Percentiles rank a stretch among this genome's conserved stretches.
Evolutionary conservation across 805 yeast species (phyloP).

Genomic region (Yamadazyma paraphyllophila): DNA sequence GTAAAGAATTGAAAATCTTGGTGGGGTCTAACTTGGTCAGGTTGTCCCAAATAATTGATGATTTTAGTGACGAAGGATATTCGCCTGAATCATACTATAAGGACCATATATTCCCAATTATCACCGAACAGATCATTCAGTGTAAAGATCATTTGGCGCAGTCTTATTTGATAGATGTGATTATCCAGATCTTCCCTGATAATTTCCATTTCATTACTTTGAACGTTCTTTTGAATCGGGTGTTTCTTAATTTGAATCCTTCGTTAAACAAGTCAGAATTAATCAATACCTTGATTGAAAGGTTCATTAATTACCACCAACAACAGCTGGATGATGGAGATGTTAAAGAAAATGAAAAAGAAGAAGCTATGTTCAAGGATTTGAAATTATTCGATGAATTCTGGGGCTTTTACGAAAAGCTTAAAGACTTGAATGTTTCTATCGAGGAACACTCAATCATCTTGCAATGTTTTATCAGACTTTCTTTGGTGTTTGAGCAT

Average conservation of each 20-base stretch:
- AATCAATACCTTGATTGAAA: conserved; percentile 65
- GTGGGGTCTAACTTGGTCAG: conserved; percentile 93
- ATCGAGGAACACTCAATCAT: conserved; percentile 63
- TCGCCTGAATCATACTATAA: conserved; percentile 34
- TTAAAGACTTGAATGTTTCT: conserved; percentile 58
- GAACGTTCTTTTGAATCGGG: conserved; percentile 55
- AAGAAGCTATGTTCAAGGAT: conserved; percentile 7
- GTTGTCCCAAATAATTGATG: conserved; percentile 78
- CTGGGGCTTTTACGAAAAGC: conserved; percentile 59
- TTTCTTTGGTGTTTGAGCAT: conserved; percentile 68
- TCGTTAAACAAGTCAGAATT: conserved; percentile 66
- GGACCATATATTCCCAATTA: conserved; percentile 65
- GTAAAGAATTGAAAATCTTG: conserved; percentile 84
- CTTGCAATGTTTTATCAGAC: conserved; percentile 60
- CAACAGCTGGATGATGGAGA: conserved; percentile 13
- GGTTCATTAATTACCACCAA: conserved; percentile 54
- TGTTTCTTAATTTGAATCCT: conserved; percentile 67
- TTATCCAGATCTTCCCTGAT: conserved; percentile 93
- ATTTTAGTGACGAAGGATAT: conserved; percentile 44
- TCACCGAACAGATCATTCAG: conserved; percentile 87
- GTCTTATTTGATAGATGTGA: conserved; percentile 84
- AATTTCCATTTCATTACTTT: conserved; percentile 81
- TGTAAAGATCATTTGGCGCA: conserved; percentile 92
- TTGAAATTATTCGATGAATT: conserved; percentile 55
- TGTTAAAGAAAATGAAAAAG: conserved; percentile 11